Evolutionary conservation across 768 basidiomycete species (phyloP).

Genomic region (Trametes meyenii): DNA sequence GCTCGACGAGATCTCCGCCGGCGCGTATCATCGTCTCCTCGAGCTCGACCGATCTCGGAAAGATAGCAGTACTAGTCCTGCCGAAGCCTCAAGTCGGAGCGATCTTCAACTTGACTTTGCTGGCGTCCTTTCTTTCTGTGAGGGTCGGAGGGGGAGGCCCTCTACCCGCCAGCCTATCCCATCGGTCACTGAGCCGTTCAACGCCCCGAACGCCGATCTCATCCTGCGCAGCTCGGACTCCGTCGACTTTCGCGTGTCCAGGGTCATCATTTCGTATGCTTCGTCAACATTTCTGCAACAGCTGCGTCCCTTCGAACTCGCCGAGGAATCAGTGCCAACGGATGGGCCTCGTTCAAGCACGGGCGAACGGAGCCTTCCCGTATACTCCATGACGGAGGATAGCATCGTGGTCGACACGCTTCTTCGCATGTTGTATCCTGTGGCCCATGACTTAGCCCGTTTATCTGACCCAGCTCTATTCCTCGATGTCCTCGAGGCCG

Average conservation of each 20-base stretch:
- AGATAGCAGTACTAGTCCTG: background rate
- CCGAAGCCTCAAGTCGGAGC: background rate
- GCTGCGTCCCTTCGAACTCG: background rate
- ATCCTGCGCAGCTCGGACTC: slow-evolving; percentile 12
- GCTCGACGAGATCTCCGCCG: slow-evolving; percentile 16
- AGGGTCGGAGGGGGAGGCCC: background rate
- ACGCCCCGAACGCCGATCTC: slow-evolving; percentile 9
- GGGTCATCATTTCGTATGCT: slow-evolving; percentile 5
- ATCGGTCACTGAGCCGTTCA: slow-evolving; percentile 1
- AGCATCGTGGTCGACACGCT: slow-evolving; percentile 43
- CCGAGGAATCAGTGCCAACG: background rate
- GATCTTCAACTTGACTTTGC: background rate
- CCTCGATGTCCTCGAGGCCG: slow-evolving; percentile 7
- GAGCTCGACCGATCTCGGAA: slow-evolving; percentile 2
- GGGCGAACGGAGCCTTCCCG: background rate
- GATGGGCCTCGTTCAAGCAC: too few species aligned
- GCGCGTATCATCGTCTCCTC: slow-evolving; percentile 15
- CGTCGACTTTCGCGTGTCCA: slow-evolving; percentile 12
- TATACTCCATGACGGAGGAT: slow-evolving; percentile 37
- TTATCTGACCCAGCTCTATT: slow-evolving; percentile 8
- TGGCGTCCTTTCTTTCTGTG: background rate
- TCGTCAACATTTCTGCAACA: slow-evolving; percentile 34
- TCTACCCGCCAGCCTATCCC: background rate
- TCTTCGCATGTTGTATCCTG: slow-evolving; percentile 31
- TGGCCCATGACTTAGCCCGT: slow-evolving; percentile 20